Evolutionary conservation across 495 filamentous ascomycete species (phyloP), one percentile per base, ranked within the genome.

Genomic region (Apiosordaria backusii): DNA sequence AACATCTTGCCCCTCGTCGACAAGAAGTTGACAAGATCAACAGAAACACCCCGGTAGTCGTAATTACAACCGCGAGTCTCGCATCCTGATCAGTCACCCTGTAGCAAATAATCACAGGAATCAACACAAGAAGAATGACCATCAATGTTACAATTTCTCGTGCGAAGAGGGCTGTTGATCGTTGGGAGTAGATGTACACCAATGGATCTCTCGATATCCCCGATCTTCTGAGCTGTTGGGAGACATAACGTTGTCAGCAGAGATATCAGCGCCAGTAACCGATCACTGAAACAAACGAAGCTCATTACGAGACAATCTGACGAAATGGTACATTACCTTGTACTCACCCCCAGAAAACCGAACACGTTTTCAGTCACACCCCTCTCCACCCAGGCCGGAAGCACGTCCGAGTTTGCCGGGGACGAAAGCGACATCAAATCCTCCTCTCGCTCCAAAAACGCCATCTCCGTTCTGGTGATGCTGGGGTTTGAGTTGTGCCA

Each of bases 381-480:
- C 9, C 35, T 40, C 53, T 64, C 52, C 23, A 40, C 53, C 62
- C 15, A 58, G 3, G 9, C 24, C 4, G 15, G 52, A 15, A 64
- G 35, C 25, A 25, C 21, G 4, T 13, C 19, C 53, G 53, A 40
- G 62, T 64, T 53, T 15, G 29, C 50, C 10, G 25, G 25, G 15
- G 62, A 58, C 10, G 62, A 25, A 40, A 79, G 35, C 24, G 22
- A 70, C 6, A 76, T 53, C 24, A 78, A 67, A 7, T 77, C 70
- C 19, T 57, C 15, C n/a, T 68, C 9, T 40, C n/a, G 57, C 9
- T 35, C 45, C 4, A 81, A 68, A 60, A 74, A 79, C 26, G 57
- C 65, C 21, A 71, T 74, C 58, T 81, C 77, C 4, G 68, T 60
- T n/a, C 67, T 64, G 50, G 68, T 67, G 21, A 80, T 16, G 27